Base-by-base conservation (phyloP, 805 yeast genomes). In the Myxozyma nipponensis region DNA sequence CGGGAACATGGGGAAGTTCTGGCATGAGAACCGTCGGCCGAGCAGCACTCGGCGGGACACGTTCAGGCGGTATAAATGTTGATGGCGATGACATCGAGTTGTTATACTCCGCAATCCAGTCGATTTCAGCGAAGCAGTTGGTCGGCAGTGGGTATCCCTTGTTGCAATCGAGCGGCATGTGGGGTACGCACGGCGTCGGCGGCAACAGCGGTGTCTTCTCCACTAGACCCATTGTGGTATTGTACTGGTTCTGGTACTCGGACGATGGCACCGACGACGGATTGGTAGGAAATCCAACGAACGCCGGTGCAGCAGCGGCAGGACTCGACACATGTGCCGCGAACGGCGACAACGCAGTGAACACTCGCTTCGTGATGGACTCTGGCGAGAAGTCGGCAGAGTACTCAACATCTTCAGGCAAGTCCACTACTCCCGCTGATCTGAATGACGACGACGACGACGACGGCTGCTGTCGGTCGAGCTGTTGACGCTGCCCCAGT, bases 331-430 rank as follows among this genome's bases (percentile, higher is more conserved):
- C n/a, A n/a, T n/a, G n/a, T n/a, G n/a, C n/a, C n/a, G n/a, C n/a
- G n/a, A n/a, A n/a, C n/a, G n/a, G n/a, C n/a, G n/a, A n/a, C n/a
- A n/a, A n/a, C n/a, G n/a, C n/a, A n/a, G n/a, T n/a, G n/a, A n/a
- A n/a, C 21, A 49, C 5, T 4, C 47, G 50, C 42, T 47, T 50
- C 4, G 57, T 52, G 46, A 39, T 17, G 3, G 57, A 36, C 25
- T 52, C 57, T 28, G 57, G 57, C 9, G 57, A 52, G 30, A 52
- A 52, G 26, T 52, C 57, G 6, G 57, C 55, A 4, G 57, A 52
- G 42, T 52, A 52, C 22, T 49, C 52, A 17, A 45, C 52, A 17
- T 52, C 32, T 7, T 28, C 10, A 28, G 13, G 13, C 32, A 28
- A 28, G 13, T 28, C 13, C 32, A 28, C 32, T 13, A 13, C 10